phyloP scores from a whole-genome alignment of 1,284 basidiomycete genomes.

The Apiotrichum siamense region DNA sequence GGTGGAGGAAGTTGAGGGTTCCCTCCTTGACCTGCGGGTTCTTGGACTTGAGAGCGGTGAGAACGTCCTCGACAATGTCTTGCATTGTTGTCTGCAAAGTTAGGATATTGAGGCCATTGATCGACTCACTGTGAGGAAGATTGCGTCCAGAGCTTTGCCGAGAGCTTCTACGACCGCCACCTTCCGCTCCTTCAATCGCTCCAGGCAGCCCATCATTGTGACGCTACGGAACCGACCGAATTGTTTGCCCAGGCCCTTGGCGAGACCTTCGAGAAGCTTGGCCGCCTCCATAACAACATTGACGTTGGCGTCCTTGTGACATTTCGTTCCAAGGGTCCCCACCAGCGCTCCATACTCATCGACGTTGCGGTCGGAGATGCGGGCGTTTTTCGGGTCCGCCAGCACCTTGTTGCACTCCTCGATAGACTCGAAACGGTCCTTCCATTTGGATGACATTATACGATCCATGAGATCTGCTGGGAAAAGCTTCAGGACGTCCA shows the following conservation, averaged over 20 bases:
- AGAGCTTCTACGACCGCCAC: slow-evolving; percentile 82
- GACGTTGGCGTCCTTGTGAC: slow-evolving; percentile 88
- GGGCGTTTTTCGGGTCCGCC: slow-evolving; percentile 57
- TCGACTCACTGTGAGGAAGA: slow-evolving; percentile 68
- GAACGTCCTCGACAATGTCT: slow-evolving; percentile 79
- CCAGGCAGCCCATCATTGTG: slow-evolving; percentile 73
- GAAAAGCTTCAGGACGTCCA: slow-evolving; percentile 69
- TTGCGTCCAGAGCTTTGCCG: slow-evolving; percentile 78
- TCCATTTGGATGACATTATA: slow-evolving; percentile 92
- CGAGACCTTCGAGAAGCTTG: slow-evolving; percentile 76
- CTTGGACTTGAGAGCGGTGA: slow-evolving; percentile 74
- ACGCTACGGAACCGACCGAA: slow-evolving; percentile 73
- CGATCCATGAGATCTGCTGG: slow-evolving; percentile 66
- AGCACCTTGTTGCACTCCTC: slow-evolving; percentile 75
- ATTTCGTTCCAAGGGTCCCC: slow-evolving; percentile 67
- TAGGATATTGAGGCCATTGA: slow-evolving; percentile 7
- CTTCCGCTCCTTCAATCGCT: slow-evolving; percentile 93
- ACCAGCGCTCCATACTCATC: slow-evolving; percentile 37
- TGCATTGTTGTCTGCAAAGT: slow-evolving; percentile 63
- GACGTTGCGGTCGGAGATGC: slow-evolving; percentile 68
- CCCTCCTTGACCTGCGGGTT: slow-evolving; percentile 97
- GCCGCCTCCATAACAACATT: slow-evolving; percentile 90
- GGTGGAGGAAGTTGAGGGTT: slow-evolving; percentile 77
- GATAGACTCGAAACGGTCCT: slow-evolving; percentile 88
- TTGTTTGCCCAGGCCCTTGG: slow-evolving; percentile 67